These are phyloP conservation scores for Lasiodiplodia sp. DNA, from an alignment of 2,329 filamentous ascomycete species.

Conservation along the genomic window DNA sequence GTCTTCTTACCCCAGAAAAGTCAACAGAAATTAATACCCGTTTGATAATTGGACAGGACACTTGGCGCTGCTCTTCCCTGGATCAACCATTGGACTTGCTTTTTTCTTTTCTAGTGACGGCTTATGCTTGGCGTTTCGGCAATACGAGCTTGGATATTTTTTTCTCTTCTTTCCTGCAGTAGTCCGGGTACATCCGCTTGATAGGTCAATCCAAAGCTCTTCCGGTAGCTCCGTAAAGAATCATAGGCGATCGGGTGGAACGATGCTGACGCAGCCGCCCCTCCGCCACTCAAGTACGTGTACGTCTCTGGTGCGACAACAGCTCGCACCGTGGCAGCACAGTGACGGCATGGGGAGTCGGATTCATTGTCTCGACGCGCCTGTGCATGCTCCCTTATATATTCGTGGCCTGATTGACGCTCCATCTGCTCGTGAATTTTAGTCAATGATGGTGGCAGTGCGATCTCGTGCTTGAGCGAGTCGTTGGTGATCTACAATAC, in stretches of 20 bases:
- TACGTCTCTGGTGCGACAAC: not conserved
- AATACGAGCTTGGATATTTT: conserved; percentile 8
- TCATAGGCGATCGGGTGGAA: not conserved
- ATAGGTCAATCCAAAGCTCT: not conserved
- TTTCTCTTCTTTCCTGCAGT: not conserved
- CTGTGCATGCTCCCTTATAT: not conserved
- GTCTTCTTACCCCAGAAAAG: not conserved
- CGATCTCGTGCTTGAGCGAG: not conserved
- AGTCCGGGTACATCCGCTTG: not conserved
- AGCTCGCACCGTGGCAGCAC: not conserved
- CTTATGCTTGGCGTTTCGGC: conserved; percentile 2
- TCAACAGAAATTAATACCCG: not conserved
- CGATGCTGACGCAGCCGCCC: not conserved
- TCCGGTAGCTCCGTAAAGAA: not conserved
- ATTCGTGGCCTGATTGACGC: not conserved
- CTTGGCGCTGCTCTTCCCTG: conserved; percentile 1
- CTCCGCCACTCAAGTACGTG: not conserved
- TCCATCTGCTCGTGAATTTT: not conserved
- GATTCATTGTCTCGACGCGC: not conserved
- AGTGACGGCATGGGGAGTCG: not conserved
- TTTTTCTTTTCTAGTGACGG: not conserved
- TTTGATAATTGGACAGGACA: not conserved
- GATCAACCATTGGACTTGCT: conserved; percentile 1
- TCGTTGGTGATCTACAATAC: conserved; percentile 1
- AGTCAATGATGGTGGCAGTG: not conserved